Base-by-base conservation (phyloP, 208 protist genomes). In the Tritrichomonas foetus region DNA sequence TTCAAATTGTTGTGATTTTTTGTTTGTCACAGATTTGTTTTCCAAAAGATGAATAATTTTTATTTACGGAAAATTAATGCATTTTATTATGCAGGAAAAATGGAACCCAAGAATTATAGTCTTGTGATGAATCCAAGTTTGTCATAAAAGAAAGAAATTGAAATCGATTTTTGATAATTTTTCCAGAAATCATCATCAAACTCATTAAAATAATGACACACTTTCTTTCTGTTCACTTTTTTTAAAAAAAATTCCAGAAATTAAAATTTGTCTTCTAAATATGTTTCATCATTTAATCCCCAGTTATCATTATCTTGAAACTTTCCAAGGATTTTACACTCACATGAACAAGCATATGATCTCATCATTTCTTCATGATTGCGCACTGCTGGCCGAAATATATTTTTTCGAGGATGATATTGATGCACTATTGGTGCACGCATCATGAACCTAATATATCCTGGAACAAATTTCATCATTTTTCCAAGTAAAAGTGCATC, bases 251-350 rank as follows among this genome's bases (percentile, higher is more conserved):
- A 64, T 20, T 22, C 20, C 20, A 64, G 20, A 64, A 64, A 25
- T 64, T 82, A 82, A 33, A 50, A 11, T 47, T 22, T 36, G 0
- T 20, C 50, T 53, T 82, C 74, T 5, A 50, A n/a, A 82, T 50
- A 82, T 1, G 11, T 11, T n/a, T 25, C 9, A 53, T 82, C 20
- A 9, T 20, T 20, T 47, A 82, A 22, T 49, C 74, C 74, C 74
- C 74, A 82, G n/a, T 49, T n/a, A 53, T 82, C 74, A 50, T 2
- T 82, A n/a, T 82, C 74, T n/a, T 82, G 20, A 64, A 25, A 82
- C 8, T 3, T 3, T 49, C 25, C 20, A 53, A 47, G 11, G 16
- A 30, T 20, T 82, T 47, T 47, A 30, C 33, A 82, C 30, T 3
- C 25, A 50, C n/a, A 33, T 33, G 9, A 50, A 20, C 74, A 82